These are phyloP conservation scores for Mucor lusitanicus DNA, from an alignment of 371 early-diverging fungal species.

Conservation along the genomic window DNA sequence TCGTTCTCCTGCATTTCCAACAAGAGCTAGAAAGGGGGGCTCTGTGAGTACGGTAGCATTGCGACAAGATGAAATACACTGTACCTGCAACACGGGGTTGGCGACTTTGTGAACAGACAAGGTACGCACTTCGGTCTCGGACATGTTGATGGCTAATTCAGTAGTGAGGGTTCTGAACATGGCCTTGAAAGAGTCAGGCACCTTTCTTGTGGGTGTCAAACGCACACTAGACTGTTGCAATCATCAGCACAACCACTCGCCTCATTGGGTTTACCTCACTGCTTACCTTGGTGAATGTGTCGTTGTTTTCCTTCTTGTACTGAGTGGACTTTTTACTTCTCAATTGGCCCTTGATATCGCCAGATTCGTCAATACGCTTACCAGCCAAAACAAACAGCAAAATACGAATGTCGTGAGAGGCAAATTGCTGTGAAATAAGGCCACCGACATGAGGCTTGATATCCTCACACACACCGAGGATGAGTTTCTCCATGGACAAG, in stretches of 20 bases:
- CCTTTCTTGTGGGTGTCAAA: conserved; percentile 46
- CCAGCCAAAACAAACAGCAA: conserved; percentile 72
- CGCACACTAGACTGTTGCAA: conserved; percentile 23
- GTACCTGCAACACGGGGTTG: conserved; percentile 76
- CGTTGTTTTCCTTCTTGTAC: conserved; percentile 70
- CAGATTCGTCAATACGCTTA: conserved; percentile 59
- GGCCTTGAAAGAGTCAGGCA: conserved; percentile 64
- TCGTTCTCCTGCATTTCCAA: conserved; percentile 59
- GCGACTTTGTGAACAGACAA: conserved; percentile 70
- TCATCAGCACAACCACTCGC: background rate
- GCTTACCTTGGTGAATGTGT: conserved; percentile 38
- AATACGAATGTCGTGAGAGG: conserved; percentile 75
- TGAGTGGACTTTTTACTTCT: conserved; percentile 66
- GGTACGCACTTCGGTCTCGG: conserved; percentile 60
- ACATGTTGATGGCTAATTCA: conserved; percentile 53
- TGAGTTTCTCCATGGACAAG: conserved; percentile 66
- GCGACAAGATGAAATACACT: background rate
- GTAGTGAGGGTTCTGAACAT: conserved; percentile 61
- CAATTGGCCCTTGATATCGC: conserved; percentile 52
- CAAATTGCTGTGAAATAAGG: conserved; percentile 74
- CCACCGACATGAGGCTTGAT: conserved; percentile 66
- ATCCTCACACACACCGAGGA: conserved; percentile 64
- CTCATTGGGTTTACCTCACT: background rate
- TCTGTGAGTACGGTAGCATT: background rate
- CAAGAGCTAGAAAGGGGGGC: conserved; percentile 33